A percentile compares a stretch with the other conserved stretches of the same genome.
phyloP scores from a whole-genome alignment of 345 rosid genomes.

The Eucalyptus grandis region DNA sequence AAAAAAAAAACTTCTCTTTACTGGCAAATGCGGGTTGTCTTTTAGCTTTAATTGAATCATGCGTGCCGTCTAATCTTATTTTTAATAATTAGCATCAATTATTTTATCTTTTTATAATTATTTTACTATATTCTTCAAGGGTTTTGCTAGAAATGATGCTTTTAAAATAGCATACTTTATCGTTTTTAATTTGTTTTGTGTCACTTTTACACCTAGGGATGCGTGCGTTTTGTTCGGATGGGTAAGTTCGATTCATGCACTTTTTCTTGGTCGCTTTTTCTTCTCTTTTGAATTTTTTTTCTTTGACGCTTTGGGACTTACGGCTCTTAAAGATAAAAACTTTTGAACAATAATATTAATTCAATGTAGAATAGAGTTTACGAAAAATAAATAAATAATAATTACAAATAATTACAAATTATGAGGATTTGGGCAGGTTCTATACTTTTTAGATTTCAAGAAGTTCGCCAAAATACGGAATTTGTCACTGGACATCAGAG shows the following conservation, averaged over 20 bases:
- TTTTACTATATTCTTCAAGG: not conserved
- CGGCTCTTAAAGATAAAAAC: not conserved
- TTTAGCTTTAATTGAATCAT: not conserved
- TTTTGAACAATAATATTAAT: too few species aligned
- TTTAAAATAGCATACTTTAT: not conserved
- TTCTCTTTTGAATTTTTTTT: not conserved
- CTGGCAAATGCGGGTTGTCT: not conserved
- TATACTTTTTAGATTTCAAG: not conserved
- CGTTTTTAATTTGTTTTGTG: not conserved
- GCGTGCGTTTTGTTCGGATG: not conserved
- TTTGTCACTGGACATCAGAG: not conserved
- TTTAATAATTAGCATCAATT: not conserved
- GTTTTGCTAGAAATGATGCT: not conserved
- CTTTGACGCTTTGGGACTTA: not conserved
- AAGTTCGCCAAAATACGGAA: not conserved
- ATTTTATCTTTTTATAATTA: not conserved
- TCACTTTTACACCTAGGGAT: not conserved
- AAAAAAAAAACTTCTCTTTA: too few species aligned
- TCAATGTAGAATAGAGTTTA: not conserved
- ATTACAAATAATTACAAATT: too few species aligned
- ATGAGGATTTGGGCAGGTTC: not conserved
- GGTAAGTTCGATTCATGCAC: not conserved
- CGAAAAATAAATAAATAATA: too few species aligned
- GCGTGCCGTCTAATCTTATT: not conserved
- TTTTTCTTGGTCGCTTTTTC: not conserved